Conservation (phyloP, 805 yeast genomes). For the Monosporozyma siamensis region DNA sequence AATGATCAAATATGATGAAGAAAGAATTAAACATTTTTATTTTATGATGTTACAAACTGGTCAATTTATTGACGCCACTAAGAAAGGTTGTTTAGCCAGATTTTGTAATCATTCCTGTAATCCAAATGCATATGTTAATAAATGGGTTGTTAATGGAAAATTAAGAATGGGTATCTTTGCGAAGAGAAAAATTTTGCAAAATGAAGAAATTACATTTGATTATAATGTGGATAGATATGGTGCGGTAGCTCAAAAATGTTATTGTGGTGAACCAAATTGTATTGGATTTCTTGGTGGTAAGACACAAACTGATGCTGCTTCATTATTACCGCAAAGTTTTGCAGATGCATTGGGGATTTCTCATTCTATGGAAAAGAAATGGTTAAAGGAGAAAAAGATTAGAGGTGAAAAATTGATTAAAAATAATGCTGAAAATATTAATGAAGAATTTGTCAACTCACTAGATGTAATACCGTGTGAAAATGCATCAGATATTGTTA, state of each 20-base stretch:
- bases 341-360: slow-evolving; percentile 81
- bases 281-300: slow-evolving; percentile 92
- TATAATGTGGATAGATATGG: slow-evolving; percentile 96
- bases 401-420: slow-evolving; percentile 38
- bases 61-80: slow-evolving; percentile 91
- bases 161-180: slow-evolving; percentile 93
- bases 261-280: slow-evolving; percentile 89
- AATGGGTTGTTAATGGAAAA: slow-evolving; percentile 92
- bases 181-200: slow-evolving; percentile 54
- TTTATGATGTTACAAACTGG: slow-evolving; percentile 93
- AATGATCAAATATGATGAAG: slow-evolving; percentile 62
- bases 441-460: slow-evolving; percentile 54
- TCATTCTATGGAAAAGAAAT: slow-evolving; percentile 56
- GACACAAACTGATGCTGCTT: slow-evolving; percentile 88
- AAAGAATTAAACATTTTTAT: slow-evolving; percentile 71
- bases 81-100: slow-evolving; percentile 78
- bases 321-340: slow-evolving; percentile 69
- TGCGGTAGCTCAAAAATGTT: slow-evolving; percentile 87
- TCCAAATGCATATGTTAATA: slow-evolving; percentile 91
- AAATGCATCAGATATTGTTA: slow-evolving; percentile 51
- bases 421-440: slow-evolving; percentile 42
- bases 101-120: slow-evolving; percentile 92
- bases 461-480: slow-evolving; percentile 44
- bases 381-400: slow-evolving; percentile 54
- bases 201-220: slow-evolving; percentile 78